Base-by-base conservation (phyloP, 805 yeast species). In the Ogataea trehaloabstinens region DNA sequence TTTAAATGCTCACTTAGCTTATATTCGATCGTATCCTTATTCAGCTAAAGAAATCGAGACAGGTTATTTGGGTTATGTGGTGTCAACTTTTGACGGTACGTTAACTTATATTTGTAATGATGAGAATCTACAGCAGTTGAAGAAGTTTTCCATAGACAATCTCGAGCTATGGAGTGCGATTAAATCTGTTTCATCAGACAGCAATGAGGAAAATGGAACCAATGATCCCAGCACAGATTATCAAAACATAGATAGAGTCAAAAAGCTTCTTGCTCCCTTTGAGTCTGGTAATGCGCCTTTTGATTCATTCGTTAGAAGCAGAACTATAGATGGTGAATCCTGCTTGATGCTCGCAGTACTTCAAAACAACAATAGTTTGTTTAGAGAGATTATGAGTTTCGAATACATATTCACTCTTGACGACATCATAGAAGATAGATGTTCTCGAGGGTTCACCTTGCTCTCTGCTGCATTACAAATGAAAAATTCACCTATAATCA, bases 41-140 rank as follows among this genome's bases (percentile, higher is more conserved):
- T 46, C 53, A 0, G 60, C 60, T 25, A 63, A 61, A n/a, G 69
- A 68, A 28, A 52, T 68, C 6, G 76, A 70, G 29, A 55, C 68
- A 3, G 96, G 96, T 0, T 67, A 76, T 18, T 58, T 75, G 21
- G 95, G 86, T 8, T 91, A 91, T 56, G 81, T 89, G 1, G 48
- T 88, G 11, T 82, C 95, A 31, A 87, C 95, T 5, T 67, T 89
- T 31, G 95, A 89, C 51, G 95, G 89, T 0, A 95, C 86, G 0
- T 53, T 87, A 6, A 76, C 66, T 40, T 91, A 83, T 52, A 66
- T 88, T n/a, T 62, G 62, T 24, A 61, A 70, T 25, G 37, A 44
- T 5, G 58, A 55, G 8, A 72, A 71, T 33, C 32, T 63, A 6
- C 61, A 61, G 2, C 55, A 59, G 3, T 58, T 83, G 34, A 52